phyloP scores from a whole-genome alignment of 345 rosid genomes.

The Euphorbia peplus region DNA sequence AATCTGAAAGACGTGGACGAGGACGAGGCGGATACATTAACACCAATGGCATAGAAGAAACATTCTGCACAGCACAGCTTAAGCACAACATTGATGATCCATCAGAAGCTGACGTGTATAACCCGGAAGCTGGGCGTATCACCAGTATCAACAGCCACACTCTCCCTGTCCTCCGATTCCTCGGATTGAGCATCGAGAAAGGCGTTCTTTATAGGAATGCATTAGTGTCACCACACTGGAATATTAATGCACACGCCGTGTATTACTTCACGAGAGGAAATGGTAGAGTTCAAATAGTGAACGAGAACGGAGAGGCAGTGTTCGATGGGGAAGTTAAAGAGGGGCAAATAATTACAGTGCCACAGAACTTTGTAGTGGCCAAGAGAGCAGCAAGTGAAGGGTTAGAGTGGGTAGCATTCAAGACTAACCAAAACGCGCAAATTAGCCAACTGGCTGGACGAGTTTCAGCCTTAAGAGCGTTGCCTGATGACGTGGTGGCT shows the following conservation, averaged over 20 bases:
- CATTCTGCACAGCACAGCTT: not conserved
- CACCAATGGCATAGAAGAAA: not conserved
- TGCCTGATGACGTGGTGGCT: not conserved
- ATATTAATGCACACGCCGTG: not conserved
- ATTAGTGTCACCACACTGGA: not conserved
- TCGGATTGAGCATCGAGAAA: not conserved
- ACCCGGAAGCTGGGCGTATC: not conserved
- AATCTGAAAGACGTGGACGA: not conserved
- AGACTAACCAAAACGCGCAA: not conserved
- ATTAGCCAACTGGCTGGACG: not conserved
- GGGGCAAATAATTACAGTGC: not conserved
- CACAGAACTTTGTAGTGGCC: not conserved
- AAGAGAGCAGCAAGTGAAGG: not conserved
- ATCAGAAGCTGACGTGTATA: not conserved
- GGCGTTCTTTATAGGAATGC: not conserved
- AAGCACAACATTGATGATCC: not conserved
- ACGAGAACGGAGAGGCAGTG: not conserved
- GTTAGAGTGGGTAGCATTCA: constrained; percentile 1
- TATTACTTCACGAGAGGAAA: not conserved
- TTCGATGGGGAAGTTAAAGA: not conserved
- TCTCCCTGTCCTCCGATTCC: not conserved
- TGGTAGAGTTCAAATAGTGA: not conserved
- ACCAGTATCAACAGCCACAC: not conserved
- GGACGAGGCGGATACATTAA: too few species aligned
- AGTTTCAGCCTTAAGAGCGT: not conserved